Conservation (phyloP, 1,284 basidiomycete genomes). For the Paramarasmius palmivorus region DNA sequence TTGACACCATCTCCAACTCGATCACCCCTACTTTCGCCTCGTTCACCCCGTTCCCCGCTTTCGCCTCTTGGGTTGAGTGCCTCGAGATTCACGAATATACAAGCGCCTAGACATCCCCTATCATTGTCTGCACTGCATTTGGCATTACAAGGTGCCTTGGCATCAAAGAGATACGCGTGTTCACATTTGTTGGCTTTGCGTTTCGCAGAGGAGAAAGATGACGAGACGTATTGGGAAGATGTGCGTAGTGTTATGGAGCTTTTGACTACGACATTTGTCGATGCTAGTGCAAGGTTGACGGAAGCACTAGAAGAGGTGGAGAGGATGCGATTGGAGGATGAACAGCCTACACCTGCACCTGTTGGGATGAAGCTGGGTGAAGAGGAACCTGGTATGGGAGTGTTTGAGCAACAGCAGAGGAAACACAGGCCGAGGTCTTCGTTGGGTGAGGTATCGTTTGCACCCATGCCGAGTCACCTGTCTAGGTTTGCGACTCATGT, state of each 20-base stretch:
- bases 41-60: slow-evolving; percentile 22
- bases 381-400: not conserved
- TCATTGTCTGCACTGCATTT: slow-evolving; percentile 62
- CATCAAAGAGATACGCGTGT: slow-evolving; percentile 72
- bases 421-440: slow-evolving; percentile 19
- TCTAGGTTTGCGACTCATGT: slow-evolving; percentile 70
- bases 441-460: slow-evolving; percentile 51
- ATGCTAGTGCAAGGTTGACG: slow-evolving; percentile 58
- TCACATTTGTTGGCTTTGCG: slow-evolving; percentile 75
- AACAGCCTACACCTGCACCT: slow-evolving; percentile 36
- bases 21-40: slow-evolving; percentile 19
- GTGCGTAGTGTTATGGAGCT: slow-evolving; percentile 71
- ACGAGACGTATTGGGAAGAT: slow-evolving; percentile 86
- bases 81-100: slow-evolving; percentile 60
- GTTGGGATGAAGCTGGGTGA: not conserved
- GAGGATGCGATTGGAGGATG: slow-evolving; percentile 45
- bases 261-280: slow-evolving; percentile 63
- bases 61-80: slow-evolving; percentile 40
- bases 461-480: slow-evolving; percentile 67
- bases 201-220: slow-evolving; percentile 61
- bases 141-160: slow-evolving; percentile 61
- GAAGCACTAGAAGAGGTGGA: slow-evolving; percentile 63
- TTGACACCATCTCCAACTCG: not conserved
- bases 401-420: not conserved
- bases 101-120: slow-evolving; percentile 60